These are phyloP conservation scores for Mentha longifolia DNA, from an alignment of 257 asterid genomes.

Conservation along the genomic window DNA sequence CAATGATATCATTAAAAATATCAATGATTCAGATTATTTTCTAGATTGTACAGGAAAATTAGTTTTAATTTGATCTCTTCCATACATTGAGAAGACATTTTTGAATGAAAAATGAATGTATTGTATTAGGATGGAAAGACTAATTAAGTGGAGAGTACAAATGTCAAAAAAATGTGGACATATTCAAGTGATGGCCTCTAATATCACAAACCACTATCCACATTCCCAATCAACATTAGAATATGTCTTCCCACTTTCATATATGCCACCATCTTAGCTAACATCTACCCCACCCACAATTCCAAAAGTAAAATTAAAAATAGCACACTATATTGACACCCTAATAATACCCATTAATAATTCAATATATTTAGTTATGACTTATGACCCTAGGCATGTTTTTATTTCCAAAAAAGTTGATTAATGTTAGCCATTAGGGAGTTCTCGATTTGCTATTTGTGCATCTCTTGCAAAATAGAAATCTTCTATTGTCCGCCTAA, in stretches of 20 bases:
- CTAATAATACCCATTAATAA: background rate
- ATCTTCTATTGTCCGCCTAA: background rate
- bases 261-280: conserved; percentile 19
- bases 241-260: conserved; percentile 26
- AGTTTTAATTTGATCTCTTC: too few species aligned
- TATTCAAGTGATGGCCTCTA: conserved; percentile 33
- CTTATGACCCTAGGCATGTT: background rate
- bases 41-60: too few species aligned
- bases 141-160: conserved; percentile 24
- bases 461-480: background rate
- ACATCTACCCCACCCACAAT: conserved; percentile 34
- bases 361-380: background rate
- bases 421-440: conserved; percentile 5
- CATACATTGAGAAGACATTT: conserved; percentile 8
- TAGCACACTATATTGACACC: background rate
- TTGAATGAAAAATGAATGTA: background rate
- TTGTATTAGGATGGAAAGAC: background rate
- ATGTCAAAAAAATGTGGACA: conserved; percentile 28
- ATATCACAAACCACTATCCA: conserved; percentile 36
- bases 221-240: conserved; percentile 16
- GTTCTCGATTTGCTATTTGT: background rate
- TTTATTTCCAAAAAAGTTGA: conserved; percentile 17
- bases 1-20: too few species aligned
- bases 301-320: background rate
- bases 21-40: too few species aligned